Evolutionary conservation across 2,329 filamentous ascomycete species (phyloP), one percentile per base, ranked within the genome.

Genomic region (Fusarium subtropicale): DNA sequence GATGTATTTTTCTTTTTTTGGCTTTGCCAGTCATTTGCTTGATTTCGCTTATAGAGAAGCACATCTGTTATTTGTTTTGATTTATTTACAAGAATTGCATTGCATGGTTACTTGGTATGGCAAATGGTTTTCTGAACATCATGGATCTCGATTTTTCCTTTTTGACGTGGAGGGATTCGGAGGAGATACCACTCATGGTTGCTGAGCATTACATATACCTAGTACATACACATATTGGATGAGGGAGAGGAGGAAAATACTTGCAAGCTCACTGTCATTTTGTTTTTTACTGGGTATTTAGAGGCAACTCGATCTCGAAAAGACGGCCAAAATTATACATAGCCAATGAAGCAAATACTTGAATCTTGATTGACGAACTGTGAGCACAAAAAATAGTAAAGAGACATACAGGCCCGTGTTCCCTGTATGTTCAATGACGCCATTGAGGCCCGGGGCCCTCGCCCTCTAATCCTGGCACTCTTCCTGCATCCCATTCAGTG

Each of bases 121-220:
- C 56, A 59, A 63, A 56, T 59, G 61, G 66, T 55, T 47, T 51
- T 47, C 59, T 44, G 34, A 58, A 57, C 50, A 59, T 66, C 47
- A 71, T 42, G 68, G 68, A 58, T 57, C 66, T 47, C 52, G 42
- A 54, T 55, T 66, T 66, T 60, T 55, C 48, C 52, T 56, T 62
- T 61, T 51, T 26, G 4, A 55, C 39, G 42, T 60, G 65, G 56
- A 62, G 59, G 61, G 67, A 61, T 57, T 66, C 51, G 71, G 58
- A 68, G 68, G 66, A 73, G 61, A 73, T 69, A 71, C 60, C 59
- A 68, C 44, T 58, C 57, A 69, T 63, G 66, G 66, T 67, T 69
- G 62, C 42, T 69, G 66, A 70, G 64, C 60, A 66, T 59, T 50
- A 44, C 55, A 69, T 44, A 52, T 56, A 44, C 24, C 41, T 44